phyloP scores from a whole-genome alignment of 768 basidiomycete species.

The Postia placenta region DNA sequence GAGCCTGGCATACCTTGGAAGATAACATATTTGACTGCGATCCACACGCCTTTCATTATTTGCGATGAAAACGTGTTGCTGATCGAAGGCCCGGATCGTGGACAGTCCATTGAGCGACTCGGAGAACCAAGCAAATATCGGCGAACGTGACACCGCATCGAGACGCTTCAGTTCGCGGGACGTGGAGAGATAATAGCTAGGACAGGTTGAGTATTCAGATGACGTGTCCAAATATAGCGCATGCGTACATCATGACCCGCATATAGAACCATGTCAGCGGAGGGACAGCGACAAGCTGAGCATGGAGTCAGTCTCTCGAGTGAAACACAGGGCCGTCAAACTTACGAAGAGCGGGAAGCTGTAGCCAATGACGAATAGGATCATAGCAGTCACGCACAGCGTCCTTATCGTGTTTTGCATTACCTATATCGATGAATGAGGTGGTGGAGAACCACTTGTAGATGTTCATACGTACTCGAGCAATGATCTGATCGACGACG shows the following conservation, averaged over 20 bases:
- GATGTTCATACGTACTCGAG: conserved; percentile 34
- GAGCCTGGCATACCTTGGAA: conserved; percentile 15
- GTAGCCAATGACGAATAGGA: conserved; percentile 65
- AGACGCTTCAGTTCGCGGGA: conserved; percentile 85
- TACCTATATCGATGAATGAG: conserved; percentile 25
- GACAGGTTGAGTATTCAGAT: too few species aligned
- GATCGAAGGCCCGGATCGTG: conserved; percentile 77
- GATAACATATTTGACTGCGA: conserved; percentile 73
- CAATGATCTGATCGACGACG: conserved; percentile 79
- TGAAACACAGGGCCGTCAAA: background rate
- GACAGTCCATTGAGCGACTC: conserved; percentile 71
- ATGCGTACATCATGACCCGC: conserved; percentile 74
- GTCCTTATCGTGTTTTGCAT: conserved; percentile 71
- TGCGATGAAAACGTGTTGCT: conserved; percentile 59
- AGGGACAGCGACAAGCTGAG: conserved; percentile 53
- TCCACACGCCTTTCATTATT: conserved; percentile 75
- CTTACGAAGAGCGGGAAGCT: conserved; percentile 73
- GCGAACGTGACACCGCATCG: conserved; percentile 83
- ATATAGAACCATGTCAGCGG: conserved; percentile 79
- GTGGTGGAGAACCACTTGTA: background rate
- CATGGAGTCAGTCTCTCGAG: background rate
- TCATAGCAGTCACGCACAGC: conserved; percentile 48
- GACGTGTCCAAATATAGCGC: too few species aligned
- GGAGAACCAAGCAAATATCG: conserved; percentile 88
- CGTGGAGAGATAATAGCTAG: conserved; percentile 81